These are phyloP conservation scores for Deakozyma indianensis DNA, from an alignment of 805 yeast species.

Conservation along the genomic window DNA sequence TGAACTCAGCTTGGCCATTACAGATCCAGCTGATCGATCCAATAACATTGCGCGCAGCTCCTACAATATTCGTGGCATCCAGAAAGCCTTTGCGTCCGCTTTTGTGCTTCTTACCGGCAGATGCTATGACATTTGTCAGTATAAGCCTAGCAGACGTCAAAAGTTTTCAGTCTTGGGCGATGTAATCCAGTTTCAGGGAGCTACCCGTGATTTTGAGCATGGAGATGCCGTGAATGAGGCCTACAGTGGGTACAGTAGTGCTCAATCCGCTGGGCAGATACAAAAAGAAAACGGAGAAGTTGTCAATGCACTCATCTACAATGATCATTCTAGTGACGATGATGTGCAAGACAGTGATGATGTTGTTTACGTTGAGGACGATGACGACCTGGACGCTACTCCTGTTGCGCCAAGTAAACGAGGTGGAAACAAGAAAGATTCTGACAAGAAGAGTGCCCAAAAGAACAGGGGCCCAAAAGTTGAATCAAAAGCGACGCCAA, in stretches of 20 bases:
- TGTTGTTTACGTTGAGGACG: constrained; percentile 4
- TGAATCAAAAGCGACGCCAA: too few species aligned
- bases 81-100: constrained; percentile 81
- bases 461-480: too few species aligned
- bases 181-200: constrained; percentile 61
- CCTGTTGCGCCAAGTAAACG: background rate
- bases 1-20: constrained; percentile 45
- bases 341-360: constrained; percentile 4
- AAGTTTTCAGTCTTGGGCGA: constrained; percentile 59
- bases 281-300: constrained; percentile 3
- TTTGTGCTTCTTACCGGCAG: constrained; percentile 59
- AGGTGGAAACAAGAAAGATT: background rate
- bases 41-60: constrained; percentile 82
- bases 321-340: constrained; percentile 4
- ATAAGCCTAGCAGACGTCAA: background rate
- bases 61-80: constrained; percentile 62
- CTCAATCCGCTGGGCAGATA: constrained; percentile 15
- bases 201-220: constrained; percentile 62
- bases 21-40: constrained; percentile 74
- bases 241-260: background rate
- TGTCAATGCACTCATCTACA: background rate
- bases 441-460: too few species aligned
- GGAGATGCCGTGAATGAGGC: background rate
- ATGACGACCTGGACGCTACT: background rate
- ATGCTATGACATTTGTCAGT: constrained; percentile 62